phyloP scores from a whole-genome alignment of 805 yeast genomes.

The Lachancea waltii region DNA sequence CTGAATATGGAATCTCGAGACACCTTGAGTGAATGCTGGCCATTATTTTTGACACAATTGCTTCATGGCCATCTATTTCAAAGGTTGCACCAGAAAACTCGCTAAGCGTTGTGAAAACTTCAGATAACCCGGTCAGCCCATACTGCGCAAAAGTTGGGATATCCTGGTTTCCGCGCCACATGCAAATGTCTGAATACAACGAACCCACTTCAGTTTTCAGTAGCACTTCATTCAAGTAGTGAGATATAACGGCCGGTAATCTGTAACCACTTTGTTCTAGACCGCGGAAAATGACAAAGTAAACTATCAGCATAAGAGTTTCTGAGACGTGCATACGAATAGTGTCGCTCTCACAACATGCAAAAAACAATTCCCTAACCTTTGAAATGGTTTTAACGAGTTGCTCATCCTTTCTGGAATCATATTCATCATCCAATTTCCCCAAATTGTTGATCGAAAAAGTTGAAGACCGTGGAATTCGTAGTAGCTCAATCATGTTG shows the following conservation, averaged over 20 bases:
- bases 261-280: constrained; percentile 11
- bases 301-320: constrained; percentile 18
- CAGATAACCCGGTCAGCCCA: background rate
- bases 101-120: constrained; percentile 2
- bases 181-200: constrained; percentile 3
- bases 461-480: constrained; percentile 33
- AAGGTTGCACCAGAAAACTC: constrained; percentile 4
- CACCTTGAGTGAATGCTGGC: constrained; percentile 53
- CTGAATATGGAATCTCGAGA: constrained; percentile 55
- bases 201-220: constrained; percentile 13
- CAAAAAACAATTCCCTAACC: constrained; percentile 27
- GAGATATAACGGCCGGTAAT: constrained; percentile 15
- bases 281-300: constrained; percentile 14
- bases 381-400: constrained; percentile 24
- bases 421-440: constrained; percentile 17
- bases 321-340: constrained; percentile 18
- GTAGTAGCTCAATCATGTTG: constrained; percentile 31
- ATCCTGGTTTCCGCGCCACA: background rate
- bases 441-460: constrained; percentile 30
- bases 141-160: constrained; percentile 5
- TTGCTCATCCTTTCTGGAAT: constrained; percentile 20
- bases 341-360: constrained; percentile 18
- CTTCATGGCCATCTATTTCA: background rate
- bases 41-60: constrained; percentile 21
- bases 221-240: constrained; percentile 21